Evolutionary conservation across 1,139 yeast genomes (phyloP), one percentile per base, ranked within the genome.

Genomic region (Pichia sp.): DNA sequence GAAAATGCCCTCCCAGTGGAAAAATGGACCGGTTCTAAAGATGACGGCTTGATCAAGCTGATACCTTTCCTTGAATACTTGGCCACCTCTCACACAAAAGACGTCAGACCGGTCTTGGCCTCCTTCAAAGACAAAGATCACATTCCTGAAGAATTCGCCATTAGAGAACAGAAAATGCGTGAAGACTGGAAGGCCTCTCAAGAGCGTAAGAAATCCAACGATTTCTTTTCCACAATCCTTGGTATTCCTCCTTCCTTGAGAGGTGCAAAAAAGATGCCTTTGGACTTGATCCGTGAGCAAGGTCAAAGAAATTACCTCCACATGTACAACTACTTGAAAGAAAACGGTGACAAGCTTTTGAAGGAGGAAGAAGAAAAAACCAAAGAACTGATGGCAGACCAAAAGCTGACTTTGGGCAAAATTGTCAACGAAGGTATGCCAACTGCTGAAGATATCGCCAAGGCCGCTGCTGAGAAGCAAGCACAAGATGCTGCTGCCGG

Each of bases 61-160:
- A 90, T 93, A 67, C 98, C 98, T 58, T 85, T 93, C 74, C 81
- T 93, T 66, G 99, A 93, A 73, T 95, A 90, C 76, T 75, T 93
- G 61, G 99, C 97, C 16, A 88, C 97, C 23, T 96, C 89, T 70
- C 95, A 89, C 59, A 79, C 88, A 62, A 81, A 82, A 70, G 99
- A 93, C 72, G 93, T 95, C 55, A 87, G 98, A 72, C 96, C 96
- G 45, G 82, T 90, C 48, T 76, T 95, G 66, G 77, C 78, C 62
- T 81, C 96, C 3, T 95, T 85, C 73, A 67, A 74, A 32, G 83
- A 79, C 64, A 79, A 80, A 64, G 79, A 81, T 60, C 77, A 86
- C 61, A 80, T 90, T 54, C 81, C 88, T n/a, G 84, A 79, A 54
- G 99, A 92, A 69, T 93, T 88, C 69, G 79, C 82, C 52, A 77